Conservation (phyloP, 1,284 basidiomycete species). For the Ustilago lituana region DNA sequence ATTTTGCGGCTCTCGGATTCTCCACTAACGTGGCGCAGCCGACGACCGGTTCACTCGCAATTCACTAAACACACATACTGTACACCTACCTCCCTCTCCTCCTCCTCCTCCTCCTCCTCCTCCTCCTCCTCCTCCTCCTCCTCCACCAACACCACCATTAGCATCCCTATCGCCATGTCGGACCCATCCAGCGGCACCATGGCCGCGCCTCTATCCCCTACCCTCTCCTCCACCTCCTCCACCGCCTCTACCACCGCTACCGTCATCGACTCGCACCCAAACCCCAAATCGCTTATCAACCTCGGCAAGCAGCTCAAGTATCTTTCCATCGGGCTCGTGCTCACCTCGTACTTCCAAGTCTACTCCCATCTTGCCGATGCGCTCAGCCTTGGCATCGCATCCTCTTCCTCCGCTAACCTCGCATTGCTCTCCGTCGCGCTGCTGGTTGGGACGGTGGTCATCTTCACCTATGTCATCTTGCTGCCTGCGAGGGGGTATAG, state of each 20-base stretch:
- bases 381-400: not conserved
- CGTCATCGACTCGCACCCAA: constrained; percentile 25
- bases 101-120: no score
- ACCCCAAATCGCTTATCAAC: constrained; percentile 37
- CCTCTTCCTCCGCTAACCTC: constrained; percentile 5
- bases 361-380: constrained; percentile 26
- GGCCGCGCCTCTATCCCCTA: constrained; percentile 8
- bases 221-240: constrained; percentile 22
- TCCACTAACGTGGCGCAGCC: no score
- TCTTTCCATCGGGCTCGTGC: constrained; percentile 25
- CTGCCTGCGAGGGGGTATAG: constrained; percentile 31
- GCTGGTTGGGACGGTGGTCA: constrained; percentile 19
- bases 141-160: no score
- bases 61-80: no score
- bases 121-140: no score
- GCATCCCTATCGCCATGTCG: not conserved
- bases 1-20: no score
- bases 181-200: not conserved
- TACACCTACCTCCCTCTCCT: no score
- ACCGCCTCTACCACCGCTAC: constrained; percentile 27
- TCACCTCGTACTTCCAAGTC: constrained; percentile 44
- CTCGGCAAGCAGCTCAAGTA: constrained; percentile 53
- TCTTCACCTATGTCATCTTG: constrained; percentile 37
- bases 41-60: no score
- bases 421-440: constrained; percentile 16